phyloP scores from a whole-genome alignment of 2,329 filamentous ascomycete genomes.

The Cercospora zeina region DNA sequence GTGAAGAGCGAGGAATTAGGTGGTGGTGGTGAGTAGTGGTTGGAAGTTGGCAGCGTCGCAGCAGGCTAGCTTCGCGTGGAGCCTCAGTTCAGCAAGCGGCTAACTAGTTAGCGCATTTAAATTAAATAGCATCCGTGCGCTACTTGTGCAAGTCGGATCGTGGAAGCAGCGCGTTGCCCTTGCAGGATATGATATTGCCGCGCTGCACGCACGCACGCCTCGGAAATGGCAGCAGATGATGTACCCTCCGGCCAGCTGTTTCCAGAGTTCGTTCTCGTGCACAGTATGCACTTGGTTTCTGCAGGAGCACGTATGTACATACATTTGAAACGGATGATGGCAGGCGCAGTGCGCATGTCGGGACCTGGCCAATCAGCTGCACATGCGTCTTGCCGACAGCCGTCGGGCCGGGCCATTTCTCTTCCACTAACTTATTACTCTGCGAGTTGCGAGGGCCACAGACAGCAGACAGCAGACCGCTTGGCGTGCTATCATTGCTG shows the following conservation, averaged over 20 bases:
- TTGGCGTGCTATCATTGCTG: not conserved
- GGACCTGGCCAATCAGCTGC: not conserved
- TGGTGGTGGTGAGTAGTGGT: constrained; percentile 7
- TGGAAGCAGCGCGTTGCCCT: not conserved
- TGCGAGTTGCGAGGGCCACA: no score
- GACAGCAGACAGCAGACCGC: not conserved
- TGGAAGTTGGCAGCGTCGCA: constrained; percentile 16
- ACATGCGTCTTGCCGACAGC: no score
- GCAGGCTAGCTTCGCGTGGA: constrained; percentile 15
- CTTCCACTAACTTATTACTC: no score
- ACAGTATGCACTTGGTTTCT: not conserved
- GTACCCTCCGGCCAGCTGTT: not conserved
- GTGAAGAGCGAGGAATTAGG: not conserved
- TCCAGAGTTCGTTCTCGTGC: not conserved
- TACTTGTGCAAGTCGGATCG: constrained; percentile 5
- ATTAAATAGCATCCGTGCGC: constrained; percentile 8
- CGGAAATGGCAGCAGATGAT: not conserved
- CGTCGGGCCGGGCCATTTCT: not conserved
- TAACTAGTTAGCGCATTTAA: constrained; percentile 7
- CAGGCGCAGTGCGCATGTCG: not conserved
- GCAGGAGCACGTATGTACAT: not conserved
- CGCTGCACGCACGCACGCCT: not conserved
- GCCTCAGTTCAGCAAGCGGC: constrained; percentile 7
- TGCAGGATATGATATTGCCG: not conserved
- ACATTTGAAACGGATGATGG: constrained; percentile 3